Base-by-base conservation (phyloP, 495 filamentous ascomycete genomes). In the Clohesyomyces aquaticus region DNA sequence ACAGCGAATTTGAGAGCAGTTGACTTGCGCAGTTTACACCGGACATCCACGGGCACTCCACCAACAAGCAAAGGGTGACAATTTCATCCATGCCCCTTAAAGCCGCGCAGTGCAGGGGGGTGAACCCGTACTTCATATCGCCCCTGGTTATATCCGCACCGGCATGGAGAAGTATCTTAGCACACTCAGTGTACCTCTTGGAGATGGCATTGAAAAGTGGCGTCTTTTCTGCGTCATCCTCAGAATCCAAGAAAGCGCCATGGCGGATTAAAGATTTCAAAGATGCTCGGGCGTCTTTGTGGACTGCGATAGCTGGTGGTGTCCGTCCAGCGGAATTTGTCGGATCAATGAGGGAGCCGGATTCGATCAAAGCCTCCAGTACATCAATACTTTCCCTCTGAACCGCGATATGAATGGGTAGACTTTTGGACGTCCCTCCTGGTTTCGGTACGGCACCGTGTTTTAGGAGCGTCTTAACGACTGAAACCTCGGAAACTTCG, bases 341-440 rank as follows among this genome's bases (percentile, higher is more conserved):
- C 3, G 43, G 43, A 46, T 18, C 43, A 18, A 46, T 46, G 14
- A 46, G 43, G 6, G 43, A 46, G 3, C 43, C 4, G 14, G 43
- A 16, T 46, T 46, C 43, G n/a, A 46, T 6, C 22, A 18, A 21
- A 6, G 43, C 14, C n/a, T 46, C 6, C 6, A 46, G 6, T 16
- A 46, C n/a, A 21, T 16, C 4, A 18, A 3, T 46, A 18, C 43
- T 6, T 6, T 18, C 43, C 14, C n/a, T 46, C n/a, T 46, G 43
- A 46, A 46, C 43, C n/a, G 43, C 43, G 4, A 46, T 18, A 21
- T 46, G 43, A 46, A 46, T 18, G 14, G 43, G 43, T 21, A 46
- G 4, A 18, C 22, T 4, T 16, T 6, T 46, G 43, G n/a, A 16
- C n/a, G n/a, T 46, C 6, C 43, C 43, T 6, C 6, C n/a, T 46